phyloP scores from a whole-genome alignment of 345 rosid genomes.

The Citrus trifoliata region DNA sequence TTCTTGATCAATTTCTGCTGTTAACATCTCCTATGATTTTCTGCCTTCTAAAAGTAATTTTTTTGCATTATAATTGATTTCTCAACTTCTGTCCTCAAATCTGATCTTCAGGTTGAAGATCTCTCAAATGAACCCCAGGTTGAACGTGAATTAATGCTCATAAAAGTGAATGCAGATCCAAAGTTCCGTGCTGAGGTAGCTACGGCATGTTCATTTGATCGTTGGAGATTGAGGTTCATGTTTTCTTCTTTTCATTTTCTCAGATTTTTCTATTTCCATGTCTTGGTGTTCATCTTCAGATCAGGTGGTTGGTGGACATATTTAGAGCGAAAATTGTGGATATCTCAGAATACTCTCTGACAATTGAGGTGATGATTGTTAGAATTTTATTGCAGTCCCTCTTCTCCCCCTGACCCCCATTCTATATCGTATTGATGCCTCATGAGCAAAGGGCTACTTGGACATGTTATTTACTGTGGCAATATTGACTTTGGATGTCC shows the following conservation, averaged over 20 bases:
- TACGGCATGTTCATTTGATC: not conserved
- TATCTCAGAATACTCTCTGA: conserved; percentile 67
- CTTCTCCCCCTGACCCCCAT: not conserved
- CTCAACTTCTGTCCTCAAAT: not conserved
- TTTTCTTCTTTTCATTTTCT: not conserved
- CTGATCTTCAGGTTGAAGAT: conserved; percentile 68
- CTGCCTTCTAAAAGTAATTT: conserved; percentile 2
- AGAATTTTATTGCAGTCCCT: not conserved
- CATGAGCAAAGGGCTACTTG: not conserved
- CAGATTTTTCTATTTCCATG: not conserved
- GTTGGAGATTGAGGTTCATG: not conserved
- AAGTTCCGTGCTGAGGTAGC: conserved; percentile 69
- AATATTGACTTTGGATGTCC: not conserved
- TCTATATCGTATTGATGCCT: not conserved
- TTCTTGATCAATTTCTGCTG: not conserved
- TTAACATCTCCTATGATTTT: not conserved
- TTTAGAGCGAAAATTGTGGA: conserved; percentile 90
- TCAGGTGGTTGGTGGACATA: conserved; percentile 87
- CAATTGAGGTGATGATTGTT: conserved; percentile 64
- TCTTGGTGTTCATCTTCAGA: conserved; percentile 43
- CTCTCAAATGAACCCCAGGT: conserved; percentile 89
- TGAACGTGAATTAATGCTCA: conserved; percentile 93
- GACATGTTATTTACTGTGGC: not conserved
- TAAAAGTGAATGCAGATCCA: conserved; percentile 69
- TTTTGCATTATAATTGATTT: not conserved